phyloP scores from a whole-genome alignment of 257 asterid species.

The Galeopsis tetrahit region DNA sequence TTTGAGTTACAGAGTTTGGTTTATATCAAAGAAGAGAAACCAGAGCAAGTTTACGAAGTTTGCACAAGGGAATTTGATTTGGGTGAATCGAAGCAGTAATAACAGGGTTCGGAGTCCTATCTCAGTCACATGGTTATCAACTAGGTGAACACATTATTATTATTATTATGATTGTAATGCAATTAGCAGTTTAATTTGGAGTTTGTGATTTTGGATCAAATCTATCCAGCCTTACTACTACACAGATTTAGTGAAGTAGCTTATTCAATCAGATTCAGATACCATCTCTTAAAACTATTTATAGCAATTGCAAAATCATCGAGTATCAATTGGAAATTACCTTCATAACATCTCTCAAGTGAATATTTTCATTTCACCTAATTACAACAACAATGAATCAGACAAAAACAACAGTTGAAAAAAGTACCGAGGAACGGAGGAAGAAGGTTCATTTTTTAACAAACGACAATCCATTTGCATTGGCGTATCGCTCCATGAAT shows the following conservation, averaged over 20 bases:
- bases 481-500: slow-evolving; percentile 89
- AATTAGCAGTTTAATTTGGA: slow-evolving; percentile 28
- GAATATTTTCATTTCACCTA: slow-evolving; percentile 35
- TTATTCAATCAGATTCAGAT: slow-evolving; percentile 1
- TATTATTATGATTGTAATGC: background rate
- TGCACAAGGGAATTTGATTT: slow-evolving; percentile 70
- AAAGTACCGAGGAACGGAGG: slow-evolving; percentile 2
- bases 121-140: slow-evolving; percentile 77
- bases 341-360: slow-evolving; percentile 36
- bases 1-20: slow-evolving; percentile 77
- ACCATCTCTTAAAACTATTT: background rate
- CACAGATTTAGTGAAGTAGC: slow-evolving; percentile 20
- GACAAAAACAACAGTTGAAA: slow-evolving; percentile 23
- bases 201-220: too few species aligned
- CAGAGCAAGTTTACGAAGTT: slow-evolving; percentile 34
- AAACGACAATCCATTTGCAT: slow-evolving; percentile 73
- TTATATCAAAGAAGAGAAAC: slow-evolving; percentile 48
- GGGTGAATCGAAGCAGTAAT: slow-evolving; percentile 61
- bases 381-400: slow-evolving; percentile 33
- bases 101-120: slow-evolving; percentile 78
- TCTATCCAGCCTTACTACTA: background rate
- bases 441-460: slow-evolving; percentile 60
- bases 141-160: slow-evolving; percentile 37
- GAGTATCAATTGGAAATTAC: slow-evolving; percentile 17
- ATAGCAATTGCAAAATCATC: background rate